These are phyloP conservation scores for Begonia loranthoides DNA, from an alignment of 306 rosid genomes.

Conservation along the genomic window DNA sequence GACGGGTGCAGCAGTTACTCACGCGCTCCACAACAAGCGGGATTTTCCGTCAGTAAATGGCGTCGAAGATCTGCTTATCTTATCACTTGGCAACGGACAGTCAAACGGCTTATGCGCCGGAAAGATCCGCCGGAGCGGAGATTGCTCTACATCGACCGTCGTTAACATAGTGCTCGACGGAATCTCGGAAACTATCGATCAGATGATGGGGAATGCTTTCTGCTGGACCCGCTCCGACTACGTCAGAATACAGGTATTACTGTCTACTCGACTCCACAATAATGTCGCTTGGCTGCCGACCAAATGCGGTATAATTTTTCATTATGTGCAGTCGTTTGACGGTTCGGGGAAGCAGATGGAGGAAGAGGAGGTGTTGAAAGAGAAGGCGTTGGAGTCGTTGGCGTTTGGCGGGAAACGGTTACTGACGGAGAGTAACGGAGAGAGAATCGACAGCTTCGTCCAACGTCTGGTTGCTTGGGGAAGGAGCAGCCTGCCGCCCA, in stretches of 20 bases:
- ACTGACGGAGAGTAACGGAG: constrained; percentile 84
- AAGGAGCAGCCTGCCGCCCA: constrained; percentile 57
- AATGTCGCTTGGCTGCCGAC: not conserved
- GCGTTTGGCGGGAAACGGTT: constrained; percentile 99
- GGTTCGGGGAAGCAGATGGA: constrained; percentile 13
- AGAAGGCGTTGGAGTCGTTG: constrained; percentile 68
- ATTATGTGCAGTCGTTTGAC: not conserved
- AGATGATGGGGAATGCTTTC: constrained; percentile 89
- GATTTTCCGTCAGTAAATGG: constrained; percentile 73
- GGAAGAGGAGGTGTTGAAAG: constrained; percentile 45
- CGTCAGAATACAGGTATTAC: constrained; percentile 76
- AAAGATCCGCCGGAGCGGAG: constrained; percentile 22
- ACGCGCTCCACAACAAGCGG: constrained; percentile 87
- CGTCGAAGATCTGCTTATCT: constrained; percentile 70
- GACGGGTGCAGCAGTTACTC: constrained; percentile 86
- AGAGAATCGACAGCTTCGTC: constrained; percentile 66
- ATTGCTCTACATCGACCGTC: constrained; percentile 47
- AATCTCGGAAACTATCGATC: constrained; percentile 87
- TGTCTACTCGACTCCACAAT: not conserved
- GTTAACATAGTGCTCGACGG: constrained; percentile 84
- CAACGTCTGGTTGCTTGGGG: constrained; percentile 61
- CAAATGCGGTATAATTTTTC: not conserved
- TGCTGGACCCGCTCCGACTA: constrained; percentile 85
- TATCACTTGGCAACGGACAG: constrained; percentile 75
- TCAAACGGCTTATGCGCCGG: constrained; percentile 9